Evolutionary conservation across 768 basidiomycete species (phyloP).

Genomic region (Coprinopsis cinerea): DNA sequence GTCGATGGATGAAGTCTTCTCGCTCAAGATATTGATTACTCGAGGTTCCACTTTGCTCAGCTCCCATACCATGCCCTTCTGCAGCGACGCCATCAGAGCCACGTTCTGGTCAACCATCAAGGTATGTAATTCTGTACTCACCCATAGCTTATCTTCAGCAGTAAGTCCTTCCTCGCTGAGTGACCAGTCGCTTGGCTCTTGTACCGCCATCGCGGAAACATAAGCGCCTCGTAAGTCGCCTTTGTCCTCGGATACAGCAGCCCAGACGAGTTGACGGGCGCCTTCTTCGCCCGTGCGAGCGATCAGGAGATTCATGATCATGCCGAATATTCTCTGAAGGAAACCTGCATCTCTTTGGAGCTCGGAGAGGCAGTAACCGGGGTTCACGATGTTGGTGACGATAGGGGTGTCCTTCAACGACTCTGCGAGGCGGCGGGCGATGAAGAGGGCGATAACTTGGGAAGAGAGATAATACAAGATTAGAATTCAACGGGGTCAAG

Average conservation of each 20-base stretch:
- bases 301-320: constrained; percentile 24
- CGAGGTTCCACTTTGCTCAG: not conserved
- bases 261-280: constrained; percentile 28
- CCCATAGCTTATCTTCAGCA: constrained; percentile 6
- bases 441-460: constrained; percentile 35
- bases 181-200: constrained; percentile 26
- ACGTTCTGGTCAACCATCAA: not conserved
- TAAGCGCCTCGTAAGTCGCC: constrained; percentile 26
- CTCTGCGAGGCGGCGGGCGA: constrained; percentile 29
- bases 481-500: not conserved
- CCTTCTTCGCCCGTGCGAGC: constrained; percentile 34
- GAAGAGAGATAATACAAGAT: not conserved
- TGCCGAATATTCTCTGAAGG: constrained; percentile 11
- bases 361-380: constrained; percentile 37
- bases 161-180: not conserved
- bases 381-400: constrained; percentile 32
- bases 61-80: not conserved
- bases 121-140: not conserved
- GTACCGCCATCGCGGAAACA: constrained; percentile 16
- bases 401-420: constrained; percentile 22
- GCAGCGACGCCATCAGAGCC: not conserved
- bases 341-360: constrained; percentile 23
- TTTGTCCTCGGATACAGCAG: constrained; percentile 20
- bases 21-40: not conserved
- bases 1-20: too few relatives aligned